Percentiles rank a stretch among this genome's conserved stretches.
Conservation (phyloP, 2,329 filamentous ascomycete genomes). For the Chalaropsis ovoidea region DNA sequence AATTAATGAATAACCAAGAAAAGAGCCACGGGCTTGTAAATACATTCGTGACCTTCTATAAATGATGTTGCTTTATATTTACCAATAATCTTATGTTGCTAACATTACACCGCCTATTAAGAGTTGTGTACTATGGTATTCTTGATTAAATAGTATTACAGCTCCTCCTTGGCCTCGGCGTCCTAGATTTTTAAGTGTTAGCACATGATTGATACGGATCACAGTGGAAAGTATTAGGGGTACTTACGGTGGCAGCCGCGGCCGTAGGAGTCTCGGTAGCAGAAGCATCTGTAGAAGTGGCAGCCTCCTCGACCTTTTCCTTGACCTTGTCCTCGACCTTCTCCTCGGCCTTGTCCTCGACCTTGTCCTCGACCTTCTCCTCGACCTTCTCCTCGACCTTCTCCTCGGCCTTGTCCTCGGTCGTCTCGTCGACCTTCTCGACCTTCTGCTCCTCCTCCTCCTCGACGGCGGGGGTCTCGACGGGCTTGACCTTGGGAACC, state of each 20-base stretch:
- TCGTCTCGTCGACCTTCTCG: conserved; percentile 28
- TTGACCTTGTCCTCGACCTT: conserved; percentile 21
- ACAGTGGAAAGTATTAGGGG: conserved; percentile 13
- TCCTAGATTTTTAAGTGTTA: conserved; percentile 18
- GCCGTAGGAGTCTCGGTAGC: conserved; percentile 5
- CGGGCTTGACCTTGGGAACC: conserved; percentile 35
- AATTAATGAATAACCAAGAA: neutral
- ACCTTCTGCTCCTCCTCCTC: conserved; percentile 28
- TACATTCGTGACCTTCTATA: neutral
- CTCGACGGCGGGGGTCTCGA: conserved; percentile 29
- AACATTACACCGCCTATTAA: neutral
- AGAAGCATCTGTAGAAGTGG: conserved; percentile 15
- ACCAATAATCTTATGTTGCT: neutral
- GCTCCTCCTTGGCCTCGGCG: conserved; percentile 25
- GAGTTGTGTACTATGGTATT: conserved; percentile 17
- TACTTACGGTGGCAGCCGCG: conserved; percentile 19
- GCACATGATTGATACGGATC: conserved; percentile 15
- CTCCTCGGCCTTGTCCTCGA: conserved; percentile 28
- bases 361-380: conserved; percentile 28
- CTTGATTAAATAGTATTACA: conserved; percentile 22
- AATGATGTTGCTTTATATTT: neutral
- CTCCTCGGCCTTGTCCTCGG: conserved; percentile 28
- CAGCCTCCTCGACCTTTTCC: conserved; percentile 18
- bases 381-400: conserved; percentile 21
- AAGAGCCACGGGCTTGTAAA: neutral